These are phyloP conservation scores for Myxozyma mucilagina DNA, from an alignment of 805 yeast genomes.

Conservation along the genomic window DNA sequence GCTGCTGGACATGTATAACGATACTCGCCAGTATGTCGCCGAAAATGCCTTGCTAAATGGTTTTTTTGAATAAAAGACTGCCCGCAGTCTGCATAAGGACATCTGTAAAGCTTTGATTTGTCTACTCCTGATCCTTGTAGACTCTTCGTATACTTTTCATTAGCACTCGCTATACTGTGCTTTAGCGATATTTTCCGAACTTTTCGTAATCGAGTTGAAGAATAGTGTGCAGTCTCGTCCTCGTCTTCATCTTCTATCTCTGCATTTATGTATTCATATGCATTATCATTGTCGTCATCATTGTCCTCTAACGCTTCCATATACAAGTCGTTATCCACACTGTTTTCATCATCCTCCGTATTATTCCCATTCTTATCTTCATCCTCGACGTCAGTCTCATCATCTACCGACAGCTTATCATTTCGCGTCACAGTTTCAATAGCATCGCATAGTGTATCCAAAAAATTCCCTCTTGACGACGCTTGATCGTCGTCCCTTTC, in stretches of 20 bases:
- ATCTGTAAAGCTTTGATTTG: slow-evolving; percentile 56
- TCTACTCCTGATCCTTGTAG: background rate
- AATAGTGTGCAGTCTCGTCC: background rate
- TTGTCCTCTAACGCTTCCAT: background rate
- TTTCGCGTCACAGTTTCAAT: slow-evolving; percentile 6
- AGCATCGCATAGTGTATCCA: slow-evolving; percentile 9
- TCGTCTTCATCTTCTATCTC: background rate
- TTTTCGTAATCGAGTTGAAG: background rate
- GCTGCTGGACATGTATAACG: slow-evolving; percentile 63
- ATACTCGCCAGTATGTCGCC: slow-evolving; percentile 74
- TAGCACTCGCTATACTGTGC: background rate
- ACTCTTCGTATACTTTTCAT: background rate
- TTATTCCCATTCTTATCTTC: background rate
- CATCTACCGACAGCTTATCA: background rate
- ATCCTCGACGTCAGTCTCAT: background rate
- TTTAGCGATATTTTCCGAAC: background rate
- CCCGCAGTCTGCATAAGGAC: slow-evolving; percentile 65
- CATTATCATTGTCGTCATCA: background rate
- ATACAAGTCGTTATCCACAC: background rate
- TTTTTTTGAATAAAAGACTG: slow-evolving; percentile 82
- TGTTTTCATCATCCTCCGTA: background rate
- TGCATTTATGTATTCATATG: background rate
- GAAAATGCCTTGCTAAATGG: slow-evolving; percentile 73
- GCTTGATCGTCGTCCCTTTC: background rate
- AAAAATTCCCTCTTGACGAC: background rate